These are phyloP conservation scores for Sphenostylis stenocarpa DNA, from an alignment of 306 rosid species.

Conservation along the genomic window DNA sequence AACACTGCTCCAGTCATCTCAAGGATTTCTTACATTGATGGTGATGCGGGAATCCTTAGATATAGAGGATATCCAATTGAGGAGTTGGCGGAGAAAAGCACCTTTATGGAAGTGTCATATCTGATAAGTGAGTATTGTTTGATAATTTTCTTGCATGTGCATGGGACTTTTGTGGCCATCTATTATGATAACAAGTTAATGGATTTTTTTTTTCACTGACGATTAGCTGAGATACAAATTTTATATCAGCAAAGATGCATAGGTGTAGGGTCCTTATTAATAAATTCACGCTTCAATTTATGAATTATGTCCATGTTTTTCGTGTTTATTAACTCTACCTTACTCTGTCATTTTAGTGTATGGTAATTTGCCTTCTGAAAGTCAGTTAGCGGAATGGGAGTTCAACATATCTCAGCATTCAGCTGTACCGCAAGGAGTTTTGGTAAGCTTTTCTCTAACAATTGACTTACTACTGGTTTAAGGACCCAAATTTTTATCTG, in stretches of 20 bases:
- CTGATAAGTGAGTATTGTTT: constrained; percentile 64
- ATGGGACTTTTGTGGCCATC: background rate
- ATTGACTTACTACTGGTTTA: background rate
- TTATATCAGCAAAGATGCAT: background rate
- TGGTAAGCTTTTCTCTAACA: constrained; percentile 51
- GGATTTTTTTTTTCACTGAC: background rate
- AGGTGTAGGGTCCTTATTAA: constrained; percentile 36
- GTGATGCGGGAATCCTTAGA: constrained; percentile 88
- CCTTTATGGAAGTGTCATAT: constrained; percentile 80
- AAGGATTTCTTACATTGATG: constrained; percentile 78
- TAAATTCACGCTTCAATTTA: background rate
- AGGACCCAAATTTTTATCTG: background rate
- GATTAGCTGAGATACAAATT: background rate
- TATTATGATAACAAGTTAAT: constrained; percentile 5
- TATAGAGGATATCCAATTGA: constrained; percentile 90
- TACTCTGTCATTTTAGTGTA: constrained; percentile 56
- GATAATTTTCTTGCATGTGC: background rate
- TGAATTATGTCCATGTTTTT: background rate
- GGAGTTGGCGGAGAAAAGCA: constrained; percentile 82
- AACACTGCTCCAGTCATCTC: constrained; percentile 92
- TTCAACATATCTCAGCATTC: constrained; percentile 87
- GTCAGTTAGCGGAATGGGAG: constrained; percentile 78
- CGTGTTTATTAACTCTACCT: background rate
- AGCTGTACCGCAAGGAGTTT: constrained; percentile 83
- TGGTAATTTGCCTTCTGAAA: constrained; percentile 84